A percentile compares a stretch with the other conserved stretches of the same genome.
Evolutionary conservation across 441 rosid species (phyloP).

Genomic region (Dalechampia spathulata): DNA sequence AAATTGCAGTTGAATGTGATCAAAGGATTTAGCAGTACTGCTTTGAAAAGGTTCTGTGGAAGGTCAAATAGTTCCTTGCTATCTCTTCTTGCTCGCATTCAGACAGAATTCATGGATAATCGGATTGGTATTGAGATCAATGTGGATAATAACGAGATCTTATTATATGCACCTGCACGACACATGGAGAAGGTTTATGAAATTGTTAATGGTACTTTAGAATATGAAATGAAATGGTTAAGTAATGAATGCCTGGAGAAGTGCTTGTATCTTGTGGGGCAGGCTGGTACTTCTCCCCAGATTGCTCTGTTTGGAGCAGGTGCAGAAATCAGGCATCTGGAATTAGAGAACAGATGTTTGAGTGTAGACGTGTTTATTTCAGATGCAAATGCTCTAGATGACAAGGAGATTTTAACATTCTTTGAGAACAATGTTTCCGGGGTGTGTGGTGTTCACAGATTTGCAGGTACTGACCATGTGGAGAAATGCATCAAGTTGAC

Average conservation of each 20-base stretch:
- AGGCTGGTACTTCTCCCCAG: conserved; percentile 39
- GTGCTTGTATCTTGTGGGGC: conserved; percentile 39
- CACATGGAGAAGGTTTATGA: conserved; percentile 46
- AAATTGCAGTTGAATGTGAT: conserved; percentile 52
- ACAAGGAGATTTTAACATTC: conserved; percentile 61
- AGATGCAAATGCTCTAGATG: conserved; percentile 34
- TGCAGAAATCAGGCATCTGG: conserved; percentile 86
- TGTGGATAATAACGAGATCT: conserved; percentile 56
- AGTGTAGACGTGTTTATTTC: conserved; percentile 62
- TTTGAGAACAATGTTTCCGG: conserved; percentile 51
- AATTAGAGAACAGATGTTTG: conserved; percentile 62
- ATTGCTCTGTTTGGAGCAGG: conserved; percentile 86
- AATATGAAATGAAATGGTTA: conserved; percentile 54
- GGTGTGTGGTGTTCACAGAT: conserved; percentile 55
- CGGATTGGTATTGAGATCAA: conserved; percentile 52
- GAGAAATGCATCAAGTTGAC: conserved; percentile 23
- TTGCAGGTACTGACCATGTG: conserved; percentile 17
- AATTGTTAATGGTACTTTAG: conserved; percentile 47
- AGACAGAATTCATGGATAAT: conserved; percentile 45
- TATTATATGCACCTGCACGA: conserved; percentile 40
- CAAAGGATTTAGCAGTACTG: conserved; percentile 49
- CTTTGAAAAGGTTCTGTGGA: conserved; percentile 72
- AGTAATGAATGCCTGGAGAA: conserved; percentile 72
- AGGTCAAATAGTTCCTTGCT: conserved; percentile 43
- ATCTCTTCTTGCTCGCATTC: conserved; percentile 48